Base-by-base conservation (phyloP, 2,329 filamentous ascomycete genomes). In the Colletotrichum camelliae region DNA sequence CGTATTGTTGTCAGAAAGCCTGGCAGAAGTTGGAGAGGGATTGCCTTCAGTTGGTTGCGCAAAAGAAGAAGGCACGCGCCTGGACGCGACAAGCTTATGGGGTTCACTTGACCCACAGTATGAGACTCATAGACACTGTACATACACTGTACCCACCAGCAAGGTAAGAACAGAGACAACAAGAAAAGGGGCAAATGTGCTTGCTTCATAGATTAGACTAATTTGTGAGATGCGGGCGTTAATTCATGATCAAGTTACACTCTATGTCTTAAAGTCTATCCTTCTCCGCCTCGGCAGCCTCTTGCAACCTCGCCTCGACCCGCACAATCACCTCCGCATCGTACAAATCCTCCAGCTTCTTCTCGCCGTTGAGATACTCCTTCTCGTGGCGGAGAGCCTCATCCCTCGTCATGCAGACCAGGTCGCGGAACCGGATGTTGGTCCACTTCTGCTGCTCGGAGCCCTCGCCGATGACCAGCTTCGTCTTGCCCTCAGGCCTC, bases 351-450 rank as follows among this genome's bases (percentile, higher is more conserved):
- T 94, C 93, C 0, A 91, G 87, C 10, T 82, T 85, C 85, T 93
- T 94, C 2, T 89, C 90, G 0, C 91, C 94, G 80, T 91, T 93
- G 60, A 98, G 87, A 2, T 98, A 89, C 81, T 95, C 88, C 83
- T 93, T 94, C 82, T 97, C 95, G 84, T 99, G 97, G 74, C 91
- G 89, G 18, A 89, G 86, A 4, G 94, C 95, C 84, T 98, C 96
- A 77, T 98, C 96, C 83, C 96, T 98, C 1, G 96, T 98, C 95
- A 98, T 95, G 80, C 94, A 94, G 0, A 98, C 96, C 76, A 98
- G 82, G 61, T 98, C 93, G 33, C 90, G 88, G 79, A 96, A 85
- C 37, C 88, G 84, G 6, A 98, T 79, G 4, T 89, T 90, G n/a
- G 94, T 93, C 61, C 90, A 92, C 81, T 94, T 97, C 83, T 98